phyloP scores from a whole-genome alignment of 2,329 filamentous ascomycete genomes.

The Teratosphaeria viscida region DNA sequence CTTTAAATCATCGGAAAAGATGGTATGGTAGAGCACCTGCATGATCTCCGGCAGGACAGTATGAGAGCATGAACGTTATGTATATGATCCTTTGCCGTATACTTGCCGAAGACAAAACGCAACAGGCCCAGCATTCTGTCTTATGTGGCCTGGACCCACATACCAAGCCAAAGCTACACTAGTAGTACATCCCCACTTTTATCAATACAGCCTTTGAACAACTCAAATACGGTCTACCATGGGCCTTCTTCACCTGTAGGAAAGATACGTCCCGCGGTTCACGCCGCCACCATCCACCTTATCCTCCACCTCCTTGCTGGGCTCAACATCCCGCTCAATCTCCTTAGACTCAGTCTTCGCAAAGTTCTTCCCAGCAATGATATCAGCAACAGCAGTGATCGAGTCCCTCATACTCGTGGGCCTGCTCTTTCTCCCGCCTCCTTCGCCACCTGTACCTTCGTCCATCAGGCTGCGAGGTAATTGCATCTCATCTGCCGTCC shows the following conservation, averaged over 20 bases:
- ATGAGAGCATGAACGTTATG: background rate
- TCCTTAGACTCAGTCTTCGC: background rate
- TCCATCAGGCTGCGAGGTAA: background rate
- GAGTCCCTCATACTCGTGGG: background rate
- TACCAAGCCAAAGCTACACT: too few species aligned
- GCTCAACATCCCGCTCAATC: background rate
- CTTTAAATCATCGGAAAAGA: background rate
- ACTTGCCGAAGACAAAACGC: background rate
- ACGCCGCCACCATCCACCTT: background rate
- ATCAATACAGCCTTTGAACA: too few species aligned
- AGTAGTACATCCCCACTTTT: too few species aligned
- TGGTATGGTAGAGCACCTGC: background rate
- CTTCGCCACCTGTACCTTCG: background rate
- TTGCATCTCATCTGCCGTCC: background rate
- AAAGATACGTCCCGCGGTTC: background rate
- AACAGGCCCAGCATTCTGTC: background rate
- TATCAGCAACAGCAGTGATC: background rate
- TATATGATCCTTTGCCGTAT: background rate
- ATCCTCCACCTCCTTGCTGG: background rate
- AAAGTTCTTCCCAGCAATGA: background rate
- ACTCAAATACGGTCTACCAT: background rate
- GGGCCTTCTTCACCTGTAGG: background rate
- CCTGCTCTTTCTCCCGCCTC: background rate
- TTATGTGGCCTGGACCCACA: background rate
- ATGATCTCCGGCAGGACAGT: background rate